phyloP scores from a whole-genome alignment of 345 rosid species.

The Populus nigra region DNA sequence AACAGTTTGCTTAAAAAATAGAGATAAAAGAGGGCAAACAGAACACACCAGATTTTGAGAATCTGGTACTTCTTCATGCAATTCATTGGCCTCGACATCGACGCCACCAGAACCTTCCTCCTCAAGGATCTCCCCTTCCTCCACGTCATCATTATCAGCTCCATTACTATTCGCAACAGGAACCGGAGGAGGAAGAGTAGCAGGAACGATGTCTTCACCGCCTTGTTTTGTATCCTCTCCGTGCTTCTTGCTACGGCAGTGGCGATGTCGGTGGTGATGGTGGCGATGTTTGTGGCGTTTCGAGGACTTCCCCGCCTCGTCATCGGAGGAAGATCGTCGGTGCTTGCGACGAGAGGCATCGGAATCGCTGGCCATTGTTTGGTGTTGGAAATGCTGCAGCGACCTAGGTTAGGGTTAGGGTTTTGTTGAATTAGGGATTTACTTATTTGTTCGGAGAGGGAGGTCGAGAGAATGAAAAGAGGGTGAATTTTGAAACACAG shows the following conservation, averaged over 20 bases:
- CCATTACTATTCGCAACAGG: constrained; percentile 12
- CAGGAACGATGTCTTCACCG: constrained; percentile 28
- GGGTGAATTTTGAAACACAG: not conserved
- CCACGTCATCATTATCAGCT: constrained; percentile 68
- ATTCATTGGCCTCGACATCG: constrained; percentile 33
- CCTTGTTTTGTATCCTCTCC: constrained; percentile 39
- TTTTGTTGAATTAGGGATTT: not conserved
- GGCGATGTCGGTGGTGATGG: constrained; percentile 53
- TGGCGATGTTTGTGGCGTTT: constrained; percentile 85
- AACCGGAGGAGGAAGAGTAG: constrained; percentile 26
- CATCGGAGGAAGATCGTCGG: constrained; percentile 52
- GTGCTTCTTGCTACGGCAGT: constrained; percentile 61
- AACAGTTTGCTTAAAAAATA: not conserved
- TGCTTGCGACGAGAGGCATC: constrained; percentile 61
- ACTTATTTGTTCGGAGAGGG: not conserved
- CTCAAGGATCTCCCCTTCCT: constrained; percentile 97
- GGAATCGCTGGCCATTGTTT: constrained; percentile 33
- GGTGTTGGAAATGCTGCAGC: not conserved
- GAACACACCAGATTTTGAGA: constrained; percentile 66
- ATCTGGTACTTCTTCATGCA: constrained; percentile 22
- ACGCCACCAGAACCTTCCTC: constrained; percentile 40
- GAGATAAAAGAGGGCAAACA: constrained; percentile 21
- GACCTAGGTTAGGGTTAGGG: constrained; percentile 21
- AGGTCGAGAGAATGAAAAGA: not conserved
- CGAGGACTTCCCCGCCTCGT: constrained; percentile 55